Conservation (phyloP, 768 basidiomycete genomes). For the Tremella yokohamensis region DNA sequence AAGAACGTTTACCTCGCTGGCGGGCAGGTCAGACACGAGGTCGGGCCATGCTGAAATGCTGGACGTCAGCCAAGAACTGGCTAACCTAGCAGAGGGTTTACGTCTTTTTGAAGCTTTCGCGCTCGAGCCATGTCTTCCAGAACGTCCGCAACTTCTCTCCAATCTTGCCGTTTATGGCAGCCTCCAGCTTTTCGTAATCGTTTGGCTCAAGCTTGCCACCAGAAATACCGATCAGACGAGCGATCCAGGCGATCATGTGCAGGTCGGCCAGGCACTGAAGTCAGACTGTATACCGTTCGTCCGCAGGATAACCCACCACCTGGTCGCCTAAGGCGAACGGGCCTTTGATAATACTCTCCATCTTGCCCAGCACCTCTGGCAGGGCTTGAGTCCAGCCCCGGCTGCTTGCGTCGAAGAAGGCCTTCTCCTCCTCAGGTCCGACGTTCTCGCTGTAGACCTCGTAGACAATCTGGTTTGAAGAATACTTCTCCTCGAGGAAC, state of each 20-base stretch:
- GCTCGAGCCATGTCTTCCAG: constrained; percentile 65
- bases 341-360: constrained; percentile 47
- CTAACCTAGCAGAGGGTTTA: constrained; percentile 39
- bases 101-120: constrained; percentile 70
- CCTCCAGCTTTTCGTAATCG: constrained; percentile 48
- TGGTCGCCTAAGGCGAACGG: constrained; percentile 63
- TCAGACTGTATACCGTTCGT: neutral
- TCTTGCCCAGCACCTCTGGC: constrained; percentile 44
- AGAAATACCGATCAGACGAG: constrained; percentile 59
- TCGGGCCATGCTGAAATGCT: neutral
- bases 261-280: constrained; percentile 67
- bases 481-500: constrained; percentile 47
- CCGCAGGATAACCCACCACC: constrained; percentile 51
- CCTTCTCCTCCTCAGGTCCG: constrained; percentile 34
- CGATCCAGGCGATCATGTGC: constrained; percentile 73
- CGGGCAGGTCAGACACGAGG: too few relatives aligned
- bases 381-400: constrained; percentile 48
- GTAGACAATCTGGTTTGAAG: constrained; percentile 43
- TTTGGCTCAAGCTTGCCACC: constrained; percentile 55
- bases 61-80: constrained; percentile 1
- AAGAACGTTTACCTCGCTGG: too few relatives aligned
- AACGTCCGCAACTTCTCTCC: constrained; percentile 64
- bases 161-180: constrained; percentile 57
- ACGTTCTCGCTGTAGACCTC: constrained; percentile 44
- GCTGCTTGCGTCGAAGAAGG: constrained; percentile 47